Conservation (phyloP, 2,329 filamentous ascomycete genomes). For the Elsinoe fawcettii region DNA sequence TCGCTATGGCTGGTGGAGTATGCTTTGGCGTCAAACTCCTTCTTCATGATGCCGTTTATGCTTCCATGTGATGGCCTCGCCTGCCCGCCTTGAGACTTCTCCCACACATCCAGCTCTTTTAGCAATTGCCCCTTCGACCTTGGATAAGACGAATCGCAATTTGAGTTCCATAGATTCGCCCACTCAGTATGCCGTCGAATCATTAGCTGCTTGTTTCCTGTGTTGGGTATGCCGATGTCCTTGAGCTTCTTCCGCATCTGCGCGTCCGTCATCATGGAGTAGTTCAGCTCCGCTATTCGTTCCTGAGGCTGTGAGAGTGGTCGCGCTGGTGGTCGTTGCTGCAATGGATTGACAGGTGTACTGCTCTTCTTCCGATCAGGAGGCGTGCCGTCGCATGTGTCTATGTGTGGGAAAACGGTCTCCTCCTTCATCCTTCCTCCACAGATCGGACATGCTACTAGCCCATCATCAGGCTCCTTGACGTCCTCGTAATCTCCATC, state of each 20-base stretch:
- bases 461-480: slow-evolving; percentile 54
- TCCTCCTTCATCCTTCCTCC: slow-evolving; percentile 68
- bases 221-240: slow-evolving; percentile 68
- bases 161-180: slow-evolving; percentile 94
- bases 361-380: slow-evolving; percentile 28
- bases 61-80: slow-evolving; percentile 39
- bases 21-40: slow-evolving; percentile 74
- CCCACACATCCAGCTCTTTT: slow-evolving; percentile 77
- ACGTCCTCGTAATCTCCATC: slow-evolving; percentile 32
- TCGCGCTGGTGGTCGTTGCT: not conserved
- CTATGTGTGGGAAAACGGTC: slow-evolving; percentile 72
- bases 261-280: slow-evolving; percentile 74
- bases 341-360: slow-evolving; percentile 14
- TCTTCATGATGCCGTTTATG: slow-evolving; percentile 58
- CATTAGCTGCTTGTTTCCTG: slow-evolving; percentile 60
- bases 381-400: slow-evolving; percentile 47
- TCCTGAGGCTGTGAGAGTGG: slow-evolving; percentile 37
- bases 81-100: slow-evolving; percentile 66
- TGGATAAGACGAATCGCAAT: slow-evolving; percentile 75
- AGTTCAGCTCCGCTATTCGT: slow-evolving; percentile 72
- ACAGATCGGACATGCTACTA: slow-evolving; percentile 84
- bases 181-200: slow-evolving; percentile 83
- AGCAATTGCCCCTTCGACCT: slow-evolving; percentile 64
- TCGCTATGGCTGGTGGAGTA: slow-evolving; percentile 67
- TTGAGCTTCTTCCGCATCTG: slow-evolving; percentile 71